phyloP scores from a whole-genome alignment of 768 basidiomycete species.

The Lactifluus echinatus region DNA sequence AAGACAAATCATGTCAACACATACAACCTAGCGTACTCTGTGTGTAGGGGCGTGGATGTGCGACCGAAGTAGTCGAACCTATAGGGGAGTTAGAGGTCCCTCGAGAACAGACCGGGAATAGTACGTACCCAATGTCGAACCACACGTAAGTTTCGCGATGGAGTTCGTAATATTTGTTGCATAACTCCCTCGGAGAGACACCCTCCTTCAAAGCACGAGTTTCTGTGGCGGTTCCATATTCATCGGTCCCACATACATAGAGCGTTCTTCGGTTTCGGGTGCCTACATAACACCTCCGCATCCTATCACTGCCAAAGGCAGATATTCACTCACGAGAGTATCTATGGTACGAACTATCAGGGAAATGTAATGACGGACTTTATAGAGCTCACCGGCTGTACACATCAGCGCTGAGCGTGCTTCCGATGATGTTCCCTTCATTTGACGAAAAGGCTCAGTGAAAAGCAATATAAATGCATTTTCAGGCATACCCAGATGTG shows the following conservation, averaged over 20 bases:
- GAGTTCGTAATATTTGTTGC: conserved; percentile 83
- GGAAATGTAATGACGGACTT: conserved; percentile 2
- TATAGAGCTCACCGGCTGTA: conserved; percentile 70
- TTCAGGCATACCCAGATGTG: conserved; percentile 68
- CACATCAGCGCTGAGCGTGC: conserved; percentile 93
- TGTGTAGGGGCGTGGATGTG: conserved; percentile 84
- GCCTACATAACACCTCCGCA: conserved; percentile 27
- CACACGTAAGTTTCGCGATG: conserved; percentile 93
- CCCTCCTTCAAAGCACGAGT: conserved; percentile 91
- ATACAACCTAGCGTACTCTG: conserved; percentile 50
- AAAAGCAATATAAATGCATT: neutral
- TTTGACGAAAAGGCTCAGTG: neutral
- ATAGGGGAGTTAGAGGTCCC: neutral
- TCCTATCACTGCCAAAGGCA: neutral
- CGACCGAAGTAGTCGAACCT: conserved; percentile 96
- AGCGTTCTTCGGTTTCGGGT: conserved; percentile 84
- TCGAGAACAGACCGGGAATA: neutral
- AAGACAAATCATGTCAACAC: neutral
- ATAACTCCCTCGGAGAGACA: conserved; percentile 67
- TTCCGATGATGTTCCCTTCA: conserved; percentile 85
- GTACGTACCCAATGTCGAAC: conserved; percentile 85
- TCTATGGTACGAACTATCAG: conserved; percentile 27
- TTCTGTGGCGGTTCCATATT: conserved; percentile 99
- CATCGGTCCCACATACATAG: conserved; percentile 97
- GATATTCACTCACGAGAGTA: conserved; percentile 46